Evolutionary conservation across 1,139 yeast species (phyloP), one percentile per base, ranked within the genome.

Genomic region (Sugiyamaella paludigena): DNA sequence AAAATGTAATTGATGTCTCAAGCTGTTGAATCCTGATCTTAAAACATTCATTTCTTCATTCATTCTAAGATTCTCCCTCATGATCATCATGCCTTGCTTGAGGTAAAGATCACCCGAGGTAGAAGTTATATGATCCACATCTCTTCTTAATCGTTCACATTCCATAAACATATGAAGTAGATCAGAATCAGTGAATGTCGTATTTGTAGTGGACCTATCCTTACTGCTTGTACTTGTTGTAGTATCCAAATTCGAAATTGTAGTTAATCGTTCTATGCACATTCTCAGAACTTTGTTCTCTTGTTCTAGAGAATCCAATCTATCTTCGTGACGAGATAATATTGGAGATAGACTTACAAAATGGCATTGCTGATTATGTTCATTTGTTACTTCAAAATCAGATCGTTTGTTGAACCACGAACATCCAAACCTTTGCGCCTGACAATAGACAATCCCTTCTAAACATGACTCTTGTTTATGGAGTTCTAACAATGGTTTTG

Each of bases 351-450:
- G 50, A 46, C 64, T 64, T 2, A 67, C 58, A 45, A 72, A 65
- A 0, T 61, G 56, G 53, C 80, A 76, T 8, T 59, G 62, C 4
- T 56, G 43, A 2, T 51, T n/a, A 50, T 75, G 80, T 5, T 63
- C 56, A 11, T 24, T 26, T 24, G 34, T 28, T 10, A 32, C 43
- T 24, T 43, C 47, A 33, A 37, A 36, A 13, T 63, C 44, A n/a
- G 60, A 65, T 33, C 73, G 59, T 30, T 64, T 60, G 1, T 75
- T 74, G 28, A 59, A 61, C 78, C 77, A 71, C 13, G 58, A 58
- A 50, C 78, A 74, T 1, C 78, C 78, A 51, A 59, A 64, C 27
- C 49, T 54, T 7, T 45, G 41, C 0, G 71, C 74, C 1, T 67
- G 59, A 51, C 78, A 74, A 29, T 58, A 54, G 2, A 70, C 59